These are phyloP conservation scores for Mycosphaerella arachidis DNA, from an alignment of 2,329 filamentous ascomycete species.

Conservation along the genomic window DNA sequence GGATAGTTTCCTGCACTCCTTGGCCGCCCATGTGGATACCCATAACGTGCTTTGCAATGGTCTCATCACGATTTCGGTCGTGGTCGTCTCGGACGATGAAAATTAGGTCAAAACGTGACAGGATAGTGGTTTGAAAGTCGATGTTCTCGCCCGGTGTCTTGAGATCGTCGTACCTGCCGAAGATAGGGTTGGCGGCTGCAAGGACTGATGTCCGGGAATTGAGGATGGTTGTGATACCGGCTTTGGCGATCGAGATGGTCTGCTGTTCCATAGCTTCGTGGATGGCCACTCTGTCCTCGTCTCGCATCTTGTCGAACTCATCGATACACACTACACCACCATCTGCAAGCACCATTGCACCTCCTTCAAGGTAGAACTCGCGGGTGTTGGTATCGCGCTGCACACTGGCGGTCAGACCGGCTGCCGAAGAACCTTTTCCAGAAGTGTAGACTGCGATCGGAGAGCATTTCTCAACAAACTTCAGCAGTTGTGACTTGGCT, in stretches of 20 bases:
- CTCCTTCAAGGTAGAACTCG: conserved; percentile 96
- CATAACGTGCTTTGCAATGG: conserved; percentile 95
- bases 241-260: conserved; percentile 97
- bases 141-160: conserved; percentile 98
- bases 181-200: conserved; percentile 94
- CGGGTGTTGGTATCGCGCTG: conserved; percentile 87
- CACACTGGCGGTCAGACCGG: conserved; percentile 94
- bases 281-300: conserved; percentile 95
- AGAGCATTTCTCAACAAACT: conserved; percentile 94
- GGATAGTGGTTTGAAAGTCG: conserved; percentile 96
- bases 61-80: conserved; percentile 81
- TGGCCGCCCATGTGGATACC: conserved; percentile 90
- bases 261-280: conserved; percentile 99
- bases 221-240: conserved; percentile 95
- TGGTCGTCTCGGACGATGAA: conserved; percentile 98
- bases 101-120: conserved; percentile 99
- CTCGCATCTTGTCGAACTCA: conserved; percentile 99
- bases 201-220: conserved; percentile 94
- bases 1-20: conserved; percentile 77
- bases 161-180: conserved; percentile 95
- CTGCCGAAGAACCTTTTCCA: conserved; percentile 94
- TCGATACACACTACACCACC: conserved; percentile 97
- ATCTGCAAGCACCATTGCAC: conserved; percentile 96
- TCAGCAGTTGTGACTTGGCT: conserved; percentile 92
- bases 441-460: conserved; percentile 98